Evolutionary conservation across 2,329 filamentous ascomycete species (phyloP).

Genomic region (Penicillium sp.): DNA sequence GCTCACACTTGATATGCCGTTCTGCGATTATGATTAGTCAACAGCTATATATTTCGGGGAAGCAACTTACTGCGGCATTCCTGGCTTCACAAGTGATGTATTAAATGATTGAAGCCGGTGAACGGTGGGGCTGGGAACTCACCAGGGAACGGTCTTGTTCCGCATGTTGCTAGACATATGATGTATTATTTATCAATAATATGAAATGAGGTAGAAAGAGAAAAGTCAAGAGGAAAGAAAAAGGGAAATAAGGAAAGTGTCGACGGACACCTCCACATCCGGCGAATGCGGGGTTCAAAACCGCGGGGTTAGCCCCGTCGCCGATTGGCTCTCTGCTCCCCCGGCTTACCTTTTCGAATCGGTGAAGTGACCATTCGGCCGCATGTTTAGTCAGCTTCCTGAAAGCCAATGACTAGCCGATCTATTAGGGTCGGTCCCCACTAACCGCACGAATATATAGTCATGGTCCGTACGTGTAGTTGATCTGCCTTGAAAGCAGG

Average conservation of each 20-base stretch:
- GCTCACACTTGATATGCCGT: constrained; percentile 19
- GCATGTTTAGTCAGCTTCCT: no score
- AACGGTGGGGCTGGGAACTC: constrained; percentile 5
- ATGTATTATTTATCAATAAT: not conserved
- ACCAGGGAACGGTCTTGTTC: constrained; percentile 17
- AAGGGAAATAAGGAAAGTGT: constrained; percentile 6
- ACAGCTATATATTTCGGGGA: not conserved
- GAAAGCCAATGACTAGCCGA: no score
- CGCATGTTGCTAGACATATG: constrained; percentile 7
- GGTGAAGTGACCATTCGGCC: no score
- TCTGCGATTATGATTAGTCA: constrained; percentile 1
- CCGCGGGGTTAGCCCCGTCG: not conserved
- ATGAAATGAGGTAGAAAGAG: not conserved
- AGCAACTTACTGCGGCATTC: constrained; percentile 16
- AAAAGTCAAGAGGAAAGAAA: not conserved
- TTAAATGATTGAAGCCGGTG: constrained; percentile 5
- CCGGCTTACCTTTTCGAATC: no score
- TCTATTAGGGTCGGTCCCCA: no score
- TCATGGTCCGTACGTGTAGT: no score
- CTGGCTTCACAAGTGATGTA: constrained; percentile 8
- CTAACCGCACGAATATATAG: no score
- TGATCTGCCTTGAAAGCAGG: no score
- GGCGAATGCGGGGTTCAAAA: constrained; percentile 7
- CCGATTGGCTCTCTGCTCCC: not conserved
- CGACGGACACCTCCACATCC: constrained; percentile 10